phyloP scores from a whole-genome alignment of 2,329 filamentous ascomycete genomes.

The Alternaria ventricosa region DNA sequence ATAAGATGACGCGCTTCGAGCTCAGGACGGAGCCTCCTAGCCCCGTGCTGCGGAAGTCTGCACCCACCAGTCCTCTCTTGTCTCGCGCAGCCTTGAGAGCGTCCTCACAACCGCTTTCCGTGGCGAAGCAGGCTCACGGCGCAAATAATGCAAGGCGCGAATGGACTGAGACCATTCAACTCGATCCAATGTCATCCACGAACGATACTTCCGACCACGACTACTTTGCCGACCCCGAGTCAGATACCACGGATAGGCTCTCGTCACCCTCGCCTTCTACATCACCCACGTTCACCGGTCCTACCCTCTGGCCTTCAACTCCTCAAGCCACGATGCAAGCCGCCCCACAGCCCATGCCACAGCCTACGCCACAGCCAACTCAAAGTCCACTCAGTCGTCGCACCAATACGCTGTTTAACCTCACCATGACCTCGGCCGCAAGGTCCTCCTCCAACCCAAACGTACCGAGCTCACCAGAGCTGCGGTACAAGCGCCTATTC shows the following conservation, averaged over 20 bases:
- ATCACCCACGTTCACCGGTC: constrained; percentile 31
- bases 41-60: constrained; percentile 22
- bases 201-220: constrained; percentile 43
- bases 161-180: constrained; percentile 7
- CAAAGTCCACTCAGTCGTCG: constrained; percentile 15
- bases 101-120: constrained; percentile 8
- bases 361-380: constrained; percentile 12
- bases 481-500: constrained; percentile 52
- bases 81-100: constrained; percentile 16
- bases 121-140: constrained; percentile 18
- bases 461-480: constrained; percentile 47
- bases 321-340: constrained; percentile 17
- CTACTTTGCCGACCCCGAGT: constrained; percentile 38
- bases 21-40: constrained; percentile 26
- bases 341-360: constrained; percentile 37
- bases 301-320: constrained; percentile 34
- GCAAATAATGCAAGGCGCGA: constrained; percentile 12
- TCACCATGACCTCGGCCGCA: constrained; percentile 33
- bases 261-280: constrained; percentile 40
- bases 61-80: constrained; percentile 24
- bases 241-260: constrained; percentile 40
- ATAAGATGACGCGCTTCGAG: constrained; percentile 32
- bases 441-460: background rate
- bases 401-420: constrained; percentile 27
- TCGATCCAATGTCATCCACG: constrained; percentile 39